Base-by-base conservation (phyloP, 768 basidiomycete species). In the Ramaria sp. region DNA sequence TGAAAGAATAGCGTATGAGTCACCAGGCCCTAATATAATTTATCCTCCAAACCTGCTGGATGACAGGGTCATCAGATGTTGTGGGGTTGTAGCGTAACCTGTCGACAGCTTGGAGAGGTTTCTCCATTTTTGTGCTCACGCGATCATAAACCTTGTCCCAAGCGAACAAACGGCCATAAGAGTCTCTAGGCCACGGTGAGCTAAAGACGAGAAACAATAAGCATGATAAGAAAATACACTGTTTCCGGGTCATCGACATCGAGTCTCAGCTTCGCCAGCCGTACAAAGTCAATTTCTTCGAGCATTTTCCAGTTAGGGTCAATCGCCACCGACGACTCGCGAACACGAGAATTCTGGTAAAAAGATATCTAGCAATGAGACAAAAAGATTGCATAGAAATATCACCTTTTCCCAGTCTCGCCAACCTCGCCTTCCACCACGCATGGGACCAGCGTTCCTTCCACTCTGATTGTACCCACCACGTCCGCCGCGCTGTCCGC, bases 71-170 rank as follows among this genome's bases (percentile, higher is more conserved):
- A 64, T 99, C 96, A 15, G 92, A 94, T 20, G 96, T 97, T 0
- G 96, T 96, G 17, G 92, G 87, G 69, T 98, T 98, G 72, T 96
- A 99, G 67, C 91, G 88, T 69, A 96, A 88, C 58, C 92, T 86
- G 70, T 98, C 96, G 57, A 94, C 81, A 47, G 91, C 78, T 65
- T 97, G 92, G 27, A 99, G 79, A 50, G 93, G 87, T 59, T 82
- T 82, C 71, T 97, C 93, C 4, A 83, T 84, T 73, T 92, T 92
- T 49, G 96, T 96, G 46, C 87, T 94, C 67, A 98, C 80, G 56
- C 94, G 90, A 71, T 99, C 96, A 68, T 91, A 99, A 6, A 84
- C 73, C 69, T 95, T 95, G 62, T 98, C 93, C 71, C 97, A 99
- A 6, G 87, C 79, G 66, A 84, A 94, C 53, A 99, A 73, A 54